phyloP scores from a whole-genome alignment of 164 flowering plant genomes.

The Chimonanthus salicifolius region DNA sequence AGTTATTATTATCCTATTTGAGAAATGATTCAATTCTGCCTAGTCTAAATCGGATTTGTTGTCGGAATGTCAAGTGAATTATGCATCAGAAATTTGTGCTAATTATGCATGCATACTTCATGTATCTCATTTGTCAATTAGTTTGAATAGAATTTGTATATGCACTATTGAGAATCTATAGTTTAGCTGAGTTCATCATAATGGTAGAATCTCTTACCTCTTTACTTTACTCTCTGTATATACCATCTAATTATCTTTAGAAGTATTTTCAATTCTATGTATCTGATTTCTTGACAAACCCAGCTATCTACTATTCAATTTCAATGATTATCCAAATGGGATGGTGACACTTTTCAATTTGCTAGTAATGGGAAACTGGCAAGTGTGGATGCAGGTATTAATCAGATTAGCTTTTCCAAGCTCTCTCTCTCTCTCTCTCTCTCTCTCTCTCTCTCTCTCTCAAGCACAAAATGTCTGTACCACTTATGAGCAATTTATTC shows the following conservation, averaged over 20 bases:
- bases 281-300: constrained; percentile 45
- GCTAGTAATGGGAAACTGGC: constrained; percentile 91
- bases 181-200: not conserved
- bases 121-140: not conserved
- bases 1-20: not conserved
- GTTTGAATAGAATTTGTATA: not conserved
- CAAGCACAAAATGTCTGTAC: no score
- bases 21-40: not conserved
- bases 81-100: no score
- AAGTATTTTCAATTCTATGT: not conserved
- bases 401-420: not conserved
- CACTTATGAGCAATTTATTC: no score
- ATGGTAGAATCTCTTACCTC: not conserved
- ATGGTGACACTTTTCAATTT: constrained; percentile 97
- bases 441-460: no score
- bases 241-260: not conserved
- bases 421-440: no score
- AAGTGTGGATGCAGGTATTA: constrained; percentile 91
- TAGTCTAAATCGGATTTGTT: not conserved
- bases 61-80: not conserved
- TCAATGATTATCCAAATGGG: constrained; percentile 95
- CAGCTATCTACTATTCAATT: constrained; percentile 91
- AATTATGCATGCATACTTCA: not conserved
- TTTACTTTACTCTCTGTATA: not conserved
- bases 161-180: not conserved